These are phyloP conservation scores for Oehlia diaphana DNA, from an alignment of 192 early-diverging fungal species.

Conservation along the genomic window DNA sequence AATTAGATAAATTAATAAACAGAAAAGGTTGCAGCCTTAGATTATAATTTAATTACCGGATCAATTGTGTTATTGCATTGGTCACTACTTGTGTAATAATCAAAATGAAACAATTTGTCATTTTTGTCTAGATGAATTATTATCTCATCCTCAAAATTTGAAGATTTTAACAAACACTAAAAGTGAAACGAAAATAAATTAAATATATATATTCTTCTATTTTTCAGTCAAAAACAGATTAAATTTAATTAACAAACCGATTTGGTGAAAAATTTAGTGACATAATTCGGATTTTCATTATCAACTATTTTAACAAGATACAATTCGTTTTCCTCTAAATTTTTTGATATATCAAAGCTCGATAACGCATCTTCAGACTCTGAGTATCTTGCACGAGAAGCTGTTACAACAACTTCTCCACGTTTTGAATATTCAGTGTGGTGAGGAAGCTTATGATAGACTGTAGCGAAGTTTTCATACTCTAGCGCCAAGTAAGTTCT, in stretches of 20 bases:
- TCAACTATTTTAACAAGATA: slow-evolving; percentile 29
- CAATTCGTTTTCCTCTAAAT: not conserved
- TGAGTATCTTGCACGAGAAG: slow-evolving; percentile 3
- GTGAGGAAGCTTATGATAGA: slow-evolving; percentile 23
- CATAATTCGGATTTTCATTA: slow-evolving; percentile 9
- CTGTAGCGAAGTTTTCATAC: not conserved
- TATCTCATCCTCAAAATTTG: slow-evolving; percentile 30
- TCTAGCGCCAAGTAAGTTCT: not conserved
- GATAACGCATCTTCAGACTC: not conserved
- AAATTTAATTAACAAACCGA: slow-evolving; percentile 1
- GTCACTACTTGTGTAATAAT: slow-evolving; percentile 21
- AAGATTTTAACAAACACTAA: slow-evolving; percentile 25
- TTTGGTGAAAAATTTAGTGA: slow-evolving; percentile 23
- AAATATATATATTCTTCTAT: too few relatives aligned
- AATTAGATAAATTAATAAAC: not conserved
- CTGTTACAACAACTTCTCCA: slow-evolving; percentile 1
- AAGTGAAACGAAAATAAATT: not conserved
- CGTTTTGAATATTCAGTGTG: slow-evolving; percentile 22
- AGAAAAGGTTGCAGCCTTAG: not conserved
- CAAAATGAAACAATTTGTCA: slow-evolving; percentile 24
- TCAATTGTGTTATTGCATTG: slow-evolving; percentile 8
- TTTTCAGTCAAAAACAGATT: not conserved
- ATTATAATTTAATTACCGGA: not conserved
- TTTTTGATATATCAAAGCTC: not conserved
- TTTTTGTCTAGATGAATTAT: slow-evolving; percentile 26